These are phyloP conservation scores for Pseudoturritis turrita DNA, from an alignment of 345 rosid genomes.

Conservation along the genomic window DNA sequence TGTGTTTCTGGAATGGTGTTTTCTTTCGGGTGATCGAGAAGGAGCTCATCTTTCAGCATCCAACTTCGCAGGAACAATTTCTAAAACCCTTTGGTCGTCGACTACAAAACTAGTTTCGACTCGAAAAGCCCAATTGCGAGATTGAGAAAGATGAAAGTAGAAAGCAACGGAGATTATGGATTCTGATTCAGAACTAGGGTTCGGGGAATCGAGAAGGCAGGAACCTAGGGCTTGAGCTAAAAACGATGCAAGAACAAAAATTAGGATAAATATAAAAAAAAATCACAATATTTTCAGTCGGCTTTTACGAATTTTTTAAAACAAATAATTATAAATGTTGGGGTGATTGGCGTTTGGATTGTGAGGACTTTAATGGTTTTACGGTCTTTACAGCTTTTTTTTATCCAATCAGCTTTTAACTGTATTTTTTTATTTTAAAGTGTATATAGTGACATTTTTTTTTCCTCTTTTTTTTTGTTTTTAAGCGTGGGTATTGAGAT, in stretches of 20 bases:
- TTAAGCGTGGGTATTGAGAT: too few relatives aligned
- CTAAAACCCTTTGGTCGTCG: slow-evolving; percentile 1
- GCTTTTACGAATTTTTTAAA: not conserved
- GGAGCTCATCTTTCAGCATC: slow-evolving; percentile 59
- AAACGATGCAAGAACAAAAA: not conserved
- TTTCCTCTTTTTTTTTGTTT: too few relatives aligned
- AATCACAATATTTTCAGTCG: not conserved
- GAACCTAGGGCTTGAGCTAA: slow-evolving; percentile 20
- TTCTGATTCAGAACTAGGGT: slow-evolving; percentile 11
- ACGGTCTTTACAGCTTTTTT: too few relatives aligned
- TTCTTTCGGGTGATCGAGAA: slow-evolving; percentile 93
- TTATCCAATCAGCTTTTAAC: too few relatives aligned
- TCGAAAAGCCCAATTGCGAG: not conserved
- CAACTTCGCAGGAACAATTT: not conserved
- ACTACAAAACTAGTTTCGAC: not conserved
- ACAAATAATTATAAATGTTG: too few relatives aligned
- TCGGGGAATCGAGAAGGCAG: slow-evolving; percentile 14
- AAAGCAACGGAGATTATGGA: not conserved
- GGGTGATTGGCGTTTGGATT: too few relatives aligned
- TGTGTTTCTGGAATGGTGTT: slow-evolving; percentile 95
- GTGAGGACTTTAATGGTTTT: too few relatives aligned
- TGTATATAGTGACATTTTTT: too few relatives aligned
- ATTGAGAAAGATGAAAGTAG: slow-evolving; percentile 1
- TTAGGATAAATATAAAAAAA: not conserved
- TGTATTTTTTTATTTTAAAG: too few relatives aligned